Percentiles rank a stretch among this genome's conserved stretches.
Conservation (phyloP, 1,284 basidiomycete species). For the Puccinia novopanici region DNA sequence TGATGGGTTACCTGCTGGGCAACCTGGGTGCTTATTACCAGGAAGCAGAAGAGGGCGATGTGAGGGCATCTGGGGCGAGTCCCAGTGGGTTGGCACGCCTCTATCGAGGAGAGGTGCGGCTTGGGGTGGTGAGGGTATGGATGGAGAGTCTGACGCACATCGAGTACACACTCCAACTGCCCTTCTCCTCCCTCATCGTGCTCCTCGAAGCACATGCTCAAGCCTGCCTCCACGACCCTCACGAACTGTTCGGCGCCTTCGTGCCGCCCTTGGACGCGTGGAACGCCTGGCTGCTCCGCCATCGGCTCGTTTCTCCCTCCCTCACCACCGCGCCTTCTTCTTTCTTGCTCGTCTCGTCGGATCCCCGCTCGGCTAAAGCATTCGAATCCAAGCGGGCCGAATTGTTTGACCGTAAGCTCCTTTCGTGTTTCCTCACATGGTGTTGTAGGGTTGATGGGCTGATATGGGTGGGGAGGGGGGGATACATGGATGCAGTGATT, state of each 20-base stretch:
- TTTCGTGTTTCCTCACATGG: neutral
- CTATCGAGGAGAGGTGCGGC: neutral
- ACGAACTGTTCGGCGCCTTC: slow-evolving; percentile 2
- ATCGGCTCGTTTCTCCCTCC: neutral
- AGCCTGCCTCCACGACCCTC: neutral
- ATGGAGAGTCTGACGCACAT: slow-evolving; percentile 4
- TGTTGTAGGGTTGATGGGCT: neutral
- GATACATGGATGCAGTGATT: neutral
- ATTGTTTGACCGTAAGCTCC: slow-evolving; percentile 9
- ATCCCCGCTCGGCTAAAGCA: neutral
- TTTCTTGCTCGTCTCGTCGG: neutral
- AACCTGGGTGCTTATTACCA: neutral
- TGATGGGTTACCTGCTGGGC: slow-evolving; percentile 27
- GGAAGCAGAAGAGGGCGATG: too few relatives aligned
- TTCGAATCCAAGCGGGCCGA: slow-evolving; percentile 18
- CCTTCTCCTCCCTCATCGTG: neutral
- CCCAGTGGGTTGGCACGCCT: neutral
- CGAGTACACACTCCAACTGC: slow-evolving; percentile 18
- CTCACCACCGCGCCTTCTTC: neutral
- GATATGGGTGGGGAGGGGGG: too few relatives aligned
- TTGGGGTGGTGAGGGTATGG: slow-evolving; percentile 15
- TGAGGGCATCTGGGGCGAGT: too few relatives aligned
- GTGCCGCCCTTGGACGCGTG: neutral
- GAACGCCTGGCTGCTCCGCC: neutral
- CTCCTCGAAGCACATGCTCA: neutral